Evolutionary conservation across 805 yeast genomes (phyloP), one percentile per base, ranked within the genome.

Genomic region (Candida ascalaphidarum): DNA sequence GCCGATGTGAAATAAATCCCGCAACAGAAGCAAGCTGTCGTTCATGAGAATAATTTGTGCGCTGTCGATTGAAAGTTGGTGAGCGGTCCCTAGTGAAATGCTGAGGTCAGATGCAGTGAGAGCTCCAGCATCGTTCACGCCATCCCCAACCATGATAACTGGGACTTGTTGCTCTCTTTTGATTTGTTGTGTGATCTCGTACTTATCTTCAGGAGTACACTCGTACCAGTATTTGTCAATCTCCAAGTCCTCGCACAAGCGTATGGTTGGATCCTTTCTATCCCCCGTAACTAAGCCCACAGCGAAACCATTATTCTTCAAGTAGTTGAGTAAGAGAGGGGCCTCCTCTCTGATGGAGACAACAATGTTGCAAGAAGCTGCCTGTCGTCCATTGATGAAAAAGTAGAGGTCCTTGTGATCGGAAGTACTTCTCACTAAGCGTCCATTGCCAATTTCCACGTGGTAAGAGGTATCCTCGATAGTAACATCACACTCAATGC

Each of bases 61-160:
- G 23, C 25, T 30, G 17, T 30, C 33, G 11, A 30, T 25, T 11
- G 33, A 26, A 13, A 30, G 29, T 15, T 30, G 33, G 18, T 30
- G 33, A 13, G 33, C 33, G 5, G 29, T 22, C 14, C 26, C 29
- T 25, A 30, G 23, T 4, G 33, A 30, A 26, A 30, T 26, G 5
- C 26, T 30, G 8, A 30, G 16, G 18, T 30, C 33, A 14, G 33
- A 29, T 20, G 21, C 26, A 4, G 28, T 18, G 4, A 30, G 12
- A 15, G 33, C 33, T 7, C 29, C 33, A 12, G 33, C 33, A 26
- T 30, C 33, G 23, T 30, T 30, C 25, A 30, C 15, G n/a, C 33
- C 33, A 22, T 30, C 33, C 17, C 33, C 33, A 12, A 30, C 24
- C 26, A 30, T 26, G 11, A 30, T 26, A 10, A 30, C 33, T 9